Conservation (phyloP, 2,329 filamentous ascomycete species). For the Passalora sequoiae region DNA sequence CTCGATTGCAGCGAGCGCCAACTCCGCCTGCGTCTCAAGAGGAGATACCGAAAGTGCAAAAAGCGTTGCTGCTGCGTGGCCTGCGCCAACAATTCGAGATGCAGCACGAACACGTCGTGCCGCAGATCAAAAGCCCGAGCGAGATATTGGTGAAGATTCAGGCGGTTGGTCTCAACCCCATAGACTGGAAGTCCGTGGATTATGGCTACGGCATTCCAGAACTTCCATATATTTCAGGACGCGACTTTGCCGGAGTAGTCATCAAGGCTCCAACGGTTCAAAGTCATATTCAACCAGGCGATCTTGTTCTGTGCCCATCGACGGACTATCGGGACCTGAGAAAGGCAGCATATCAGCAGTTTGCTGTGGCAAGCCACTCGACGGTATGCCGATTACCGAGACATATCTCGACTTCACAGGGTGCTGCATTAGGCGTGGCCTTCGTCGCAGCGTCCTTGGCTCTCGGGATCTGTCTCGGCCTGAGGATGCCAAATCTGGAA, state of each 20-base stretch:
- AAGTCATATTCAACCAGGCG: slow-evolving; percentile 15
- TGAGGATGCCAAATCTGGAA: slow-evolving; percentile 24
- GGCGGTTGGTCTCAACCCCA: slow-evolving; percentile 39
- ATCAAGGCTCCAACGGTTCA: slow-evolving; percentile 41
- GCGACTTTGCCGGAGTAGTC: slow-evolving; percentile 29
- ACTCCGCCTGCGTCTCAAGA: slow-evolving; percentile 1
- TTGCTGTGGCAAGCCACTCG: slow-evolving; percentile 39
- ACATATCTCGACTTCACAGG: slow-evolving; percentile 32
- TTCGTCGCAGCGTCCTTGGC: slow-evolving; percentile 42
- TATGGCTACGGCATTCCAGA: slow-evolving; percentile 41
- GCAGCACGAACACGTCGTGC: slow-evolving; percentile 9
- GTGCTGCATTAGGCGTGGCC: slow-evolving; percentile 40
- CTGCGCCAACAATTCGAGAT: slow-evolving; percentile 13
- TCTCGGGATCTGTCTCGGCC: slow-evolving; percentile 39
- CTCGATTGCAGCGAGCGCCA: slow-evolving; percentile 5
- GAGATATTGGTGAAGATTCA: slow-evolving; percentile 36
- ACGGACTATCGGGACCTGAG: slow-evolving; percentile 42
- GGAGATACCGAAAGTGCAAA: slow-evolving; percentile 11
- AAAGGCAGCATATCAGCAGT: slow-evolving; percentile 43
- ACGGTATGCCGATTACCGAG: slow-evolving; percentile 39
- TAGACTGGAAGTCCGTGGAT: slow-evolving; percentile 41
- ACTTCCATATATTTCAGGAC: slow-evolving; percentile 32
- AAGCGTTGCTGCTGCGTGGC: slow-evolving; percentile 14
- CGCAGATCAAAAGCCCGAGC: slow-evolving; percentile 20
- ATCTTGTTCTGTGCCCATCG: slow-evolving; percentile 31